Evolutionary conservation across 1,284 basidiomycete species (phyloP), one percentile per base, ranked within the genome.

Genomic region (Chalciporus sp.): DNA sequence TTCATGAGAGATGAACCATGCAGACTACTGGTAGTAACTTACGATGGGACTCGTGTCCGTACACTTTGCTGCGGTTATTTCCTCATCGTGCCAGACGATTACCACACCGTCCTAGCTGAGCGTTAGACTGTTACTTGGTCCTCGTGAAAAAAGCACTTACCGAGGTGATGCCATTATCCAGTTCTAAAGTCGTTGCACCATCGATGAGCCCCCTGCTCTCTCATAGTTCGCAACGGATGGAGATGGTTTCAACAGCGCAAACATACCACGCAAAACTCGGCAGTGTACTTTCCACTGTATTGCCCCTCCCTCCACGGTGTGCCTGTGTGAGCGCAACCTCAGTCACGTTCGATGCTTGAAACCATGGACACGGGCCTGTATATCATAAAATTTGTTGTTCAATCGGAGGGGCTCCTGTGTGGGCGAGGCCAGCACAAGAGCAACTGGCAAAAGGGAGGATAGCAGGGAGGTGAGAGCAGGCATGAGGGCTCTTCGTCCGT

Each of bases 31-130:
- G 17, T 31, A 43, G 27, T 16, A 35, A 59, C 78, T 63, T 63
- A 88, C 86, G 44, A 65, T 82, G 37, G 88, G 85, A 11, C 58
- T 61, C 2, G 88, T 90, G 65, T 92, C 89, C 37, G 67, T 62
- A 66, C 88, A 91, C 66, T 90, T 92, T 37, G 75, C 74, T 3
- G 79, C 59, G 1, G 72, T 68, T 59, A 91, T 85, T 47, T 76
- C 74, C 67, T 86, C 84, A 67, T 92, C 90, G 63, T 92, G 90
- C 87, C 88, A 92, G 3, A 92, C 86, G 40, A 92, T 76, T 10
- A 88, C 83, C 42, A 81, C 77, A 12, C 86, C 87, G 65, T 92
- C 89, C 84, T 88, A 42, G 35, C 39, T 42, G 41, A 35, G 62
- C 67, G 46, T 37, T n/a, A 58, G 55, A 39, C 29, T 8, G 17